Conservation (phyloP, 2,329 filamentous ascomycete genomes). For the Cryphonectria nitschkei region DNA sequence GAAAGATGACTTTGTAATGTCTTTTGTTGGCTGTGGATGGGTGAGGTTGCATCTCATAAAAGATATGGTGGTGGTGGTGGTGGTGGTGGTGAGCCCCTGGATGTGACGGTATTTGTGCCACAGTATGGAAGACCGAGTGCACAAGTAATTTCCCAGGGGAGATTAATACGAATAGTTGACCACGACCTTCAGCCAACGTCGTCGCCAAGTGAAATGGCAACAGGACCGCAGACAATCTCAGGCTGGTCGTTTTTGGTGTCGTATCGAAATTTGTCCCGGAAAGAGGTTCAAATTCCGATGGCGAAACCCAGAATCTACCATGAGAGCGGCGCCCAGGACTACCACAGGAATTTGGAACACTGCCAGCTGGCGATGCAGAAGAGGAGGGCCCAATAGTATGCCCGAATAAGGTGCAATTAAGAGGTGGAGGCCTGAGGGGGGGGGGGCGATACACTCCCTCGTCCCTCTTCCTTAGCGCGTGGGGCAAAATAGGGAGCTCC, state of each 20-base stretch:
- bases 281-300: background rate
- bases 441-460: background rate
- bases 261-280: background rate
- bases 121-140: background rate
- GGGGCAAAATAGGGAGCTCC: slow-evolving; percentile 8
- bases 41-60: slow-evolving; percentile 5
- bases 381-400: background rate
- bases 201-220: background rate
- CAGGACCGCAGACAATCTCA: slow-evolving; percentile 7
- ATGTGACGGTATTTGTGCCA: background rate
- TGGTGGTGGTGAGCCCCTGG: slow-evolving; percentile 2
- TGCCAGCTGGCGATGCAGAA: slow-evolving; percentile 14
- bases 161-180: slow-evolving; percentile 5
- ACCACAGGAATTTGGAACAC: background rate
- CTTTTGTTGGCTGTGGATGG: background rate
- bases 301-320: background rate
- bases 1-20: background rate
- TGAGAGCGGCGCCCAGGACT: slow-evolving; percentile 4
- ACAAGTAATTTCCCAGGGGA: slow-evolving; percentile 15
- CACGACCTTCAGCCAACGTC: slow-evolving; percentile 7
- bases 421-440: background rate
- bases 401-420: background rate
- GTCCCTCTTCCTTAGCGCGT: slow-evolving; percentile 10
- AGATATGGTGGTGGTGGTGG: background rate
- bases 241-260: background rate